These are phyloP conservation scores for Fusarium siculi DNA, from an alignment of 2,329 filamentous ascomycete species.

Conservation along the genomic window DNA sequence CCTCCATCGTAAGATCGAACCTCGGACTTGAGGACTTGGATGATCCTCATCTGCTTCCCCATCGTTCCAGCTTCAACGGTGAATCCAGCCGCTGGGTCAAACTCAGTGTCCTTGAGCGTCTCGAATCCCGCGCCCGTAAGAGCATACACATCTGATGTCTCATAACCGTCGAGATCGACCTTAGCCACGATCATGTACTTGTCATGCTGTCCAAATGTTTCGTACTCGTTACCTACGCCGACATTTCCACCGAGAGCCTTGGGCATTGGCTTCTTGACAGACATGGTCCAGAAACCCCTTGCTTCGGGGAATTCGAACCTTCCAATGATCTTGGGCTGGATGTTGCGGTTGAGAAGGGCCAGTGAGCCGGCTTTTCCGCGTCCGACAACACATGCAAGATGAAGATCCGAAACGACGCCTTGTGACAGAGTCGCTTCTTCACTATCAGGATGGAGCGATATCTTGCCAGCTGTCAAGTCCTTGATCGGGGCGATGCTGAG, in stretches of 20 bases:
- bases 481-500: conserved; percentile 83
- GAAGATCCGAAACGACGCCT: conserved; percentile 66
- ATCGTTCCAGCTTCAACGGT: conserved; percentile 89
- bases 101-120: conserved; percentile 83
- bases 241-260: conserved; percentile 65
- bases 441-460: conserved; percentile 55
- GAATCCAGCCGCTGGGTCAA: conserved; percentile 87
- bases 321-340: conserved; percentile 78
- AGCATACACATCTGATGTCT: conserved; percentile 82
- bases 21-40: conserved; percentile 88
- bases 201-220: conserved; percentile 72
- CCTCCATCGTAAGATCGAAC: conserved; percentile 90
- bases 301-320: conserved; percentile 78
- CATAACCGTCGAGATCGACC: conserved; percentile 72
- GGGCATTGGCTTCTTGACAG: conserved; percentile 72
- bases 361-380: conserved; percentile 75
- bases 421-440: conserved; percentile 56
- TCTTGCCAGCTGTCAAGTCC: conserved; percentile 76
- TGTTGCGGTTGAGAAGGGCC: conserved; percentile 79
- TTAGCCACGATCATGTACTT: conserved; percentile 87
- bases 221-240: conserved; percentile 65
- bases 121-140: conserved; percentile 80
- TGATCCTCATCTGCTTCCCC: conserved; percentile 80
- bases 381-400: conserved; percentile 70
- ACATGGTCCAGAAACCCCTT: conserved; percentile 83